phyloP scores from a whole-genome alignment of 1,284 basidiomycete genomes.

The Psilocybe mexicana region DNA sequence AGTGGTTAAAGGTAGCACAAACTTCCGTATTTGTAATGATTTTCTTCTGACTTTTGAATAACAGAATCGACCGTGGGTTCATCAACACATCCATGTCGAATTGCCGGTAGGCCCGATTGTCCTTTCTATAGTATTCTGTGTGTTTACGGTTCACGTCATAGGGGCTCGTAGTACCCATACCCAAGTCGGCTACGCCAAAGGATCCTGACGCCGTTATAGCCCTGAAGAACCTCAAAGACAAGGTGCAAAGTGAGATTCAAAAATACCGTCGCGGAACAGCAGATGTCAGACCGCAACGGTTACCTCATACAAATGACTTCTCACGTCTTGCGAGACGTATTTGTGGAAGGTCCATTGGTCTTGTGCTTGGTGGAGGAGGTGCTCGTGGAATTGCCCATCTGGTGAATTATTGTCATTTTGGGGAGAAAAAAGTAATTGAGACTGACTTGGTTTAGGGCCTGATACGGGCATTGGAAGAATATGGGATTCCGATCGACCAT shows the following conservation, averaged over 20 bases:
- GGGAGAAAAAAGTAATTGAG: neutral
- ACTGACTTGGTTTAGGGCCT: slow-evolving; percentile 59
- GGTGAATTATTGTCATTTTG: slow-evolving; percentile 43
- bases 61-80: slow-evolving; percentile 91
- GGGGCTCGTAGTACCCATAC: slow-evolving; percentile 65
- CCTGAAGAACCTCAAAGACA: slow-evolving; percentile 88
- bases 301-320: slow-evolving; percentile 89
- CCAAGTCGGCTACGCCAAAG: slow-evolving; percentile 61
- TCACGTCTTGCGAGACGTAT: slow-evolving; percentile 88
- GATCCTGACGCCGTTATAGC: slow-evolving; percentile 91
- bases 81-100: slow-evolving; percentile 91
- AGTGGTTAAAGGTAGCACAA: slow-evolving; percentile 85
- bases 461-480: slow-evolving; percentile 89
- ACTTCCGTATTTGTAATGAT: neutral
- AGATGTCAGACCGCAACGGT: slow-evolving; percentile 71
- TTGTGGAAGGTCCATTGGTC: slow-evolving; percentile 91
- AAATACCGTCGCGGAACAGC: slow-evolving; percentile 78
- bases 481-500: slow-evolving; percentile 91
- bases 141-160: slow-evolving; percentile 24
- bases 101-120: slow-evolving; percentile 57
- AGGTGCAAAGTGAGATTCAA: slow-evolving; percentile 86
- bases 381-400: slow-evolving; percentile 94
- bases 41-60: slow-evolving; percentile 6
- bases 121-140: neutral
- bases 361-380: slow-evolving; percentile 95